Conservation (phyloP, 2,329 filamentous ascomycete genomes). For the Fusarium begoniae region DNA sequence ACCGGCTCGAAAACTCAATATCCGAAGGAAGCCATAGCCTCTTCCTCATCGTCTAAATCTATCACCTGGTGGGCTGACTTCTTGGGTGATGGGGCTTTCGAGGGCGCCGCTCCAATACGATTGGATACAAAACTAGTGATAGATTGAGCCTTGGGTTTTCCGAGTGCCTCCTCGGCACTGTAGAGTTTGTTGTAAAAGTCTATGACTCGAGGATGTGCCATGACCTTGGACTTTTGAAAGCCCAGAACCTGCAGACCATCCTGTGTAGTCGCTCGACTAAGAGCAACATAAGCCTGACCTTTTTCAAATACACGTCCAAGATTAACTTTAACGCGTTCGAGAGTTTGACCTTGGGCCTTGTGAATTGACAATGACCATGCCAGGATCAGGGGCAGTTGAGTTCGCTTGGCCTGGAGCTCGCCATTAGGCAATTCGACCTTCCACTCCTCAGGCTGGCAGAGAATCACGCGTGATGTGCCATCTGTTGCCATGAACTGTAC, state of each 20-base stretch:
- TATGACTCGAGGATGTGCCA: conserved; percentile 89
- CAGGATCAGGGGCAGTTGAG: conserved; percentile 86
- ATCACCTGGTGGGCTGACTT: conserved; percentile 37
- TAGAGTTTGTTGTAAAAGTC: conserved; percentile 86
- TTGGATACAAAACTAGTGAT: conserved; percentile 54
- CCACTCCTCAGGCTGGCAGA: conserved; percentile 91
- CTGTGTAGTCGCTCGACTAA: conserved; percentile 91
- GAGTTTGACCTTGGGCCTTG: conserved; percentile 95
- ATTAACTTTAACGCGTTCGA: conserved; percentile 94
- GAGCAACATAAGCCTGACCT: conserved; percentile 95
- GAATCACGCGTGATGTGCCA: conserved; percentile 69
- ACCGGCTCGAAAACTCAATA: conserved; percentile 39
- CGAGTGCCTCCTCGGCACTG: conserved; percentile 68
- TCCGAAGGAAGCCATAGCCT: conserved; percentile 58
- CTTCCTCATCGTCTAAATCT: conserved; percentile 60
- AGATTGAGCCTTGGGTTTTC: conserved; percentile 41
- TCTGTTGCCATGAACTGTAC: conserved; percentile 84
- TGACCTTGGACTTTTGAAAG: conserved; percentile 90
- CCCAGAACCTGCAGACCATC: conserved; percentile 85
- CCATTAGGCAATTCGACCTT: conserved; percentile 97
- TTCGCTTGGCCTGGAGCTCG: conserved; percentile 88
- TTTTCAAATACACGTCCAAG: conserved; percentile 94
- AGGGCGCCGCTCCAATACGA: conserved; percentile 43
- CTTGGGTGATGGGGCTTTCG: conserved; percentile 15
- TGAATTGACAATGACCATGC: conserved; percentile 98